phyloP scores from a whole-genome alignment of 1,139 yeast species.

The Fermentozyma sake region DNA sequence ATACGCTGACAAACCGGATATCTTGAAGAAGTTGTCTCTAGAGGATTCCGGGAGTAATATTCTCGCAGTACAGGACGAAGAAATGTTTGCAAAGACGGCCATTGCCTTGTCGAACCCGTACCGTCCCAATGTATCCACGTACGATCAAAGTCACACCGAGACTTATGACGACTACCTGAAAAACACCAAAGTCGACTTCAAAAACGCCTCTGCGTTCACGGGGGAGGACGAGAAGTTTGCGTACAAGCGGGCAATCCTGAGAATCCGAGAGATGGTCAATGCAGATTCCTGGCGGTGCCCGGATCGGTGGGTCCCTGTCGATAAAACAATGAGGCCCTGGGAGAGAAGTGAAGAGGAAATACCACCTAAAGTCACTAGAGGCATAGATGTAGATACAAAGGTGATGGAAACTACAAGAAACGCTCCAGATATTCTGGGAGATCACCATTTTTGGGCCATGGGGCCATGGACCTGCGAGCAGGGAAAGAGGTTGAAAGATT shows the following conservation, averaged over 20 bases:
- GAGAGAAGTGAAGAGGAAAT: constrained; percentile 21
- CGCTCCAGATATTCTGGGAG: constrained; percentile 46
- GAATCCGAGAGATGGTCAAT: constrained; percentile 64
- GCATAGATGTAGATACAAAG: constrained; percentile 3
- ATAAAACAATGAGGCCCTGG: constrained; percentile 57
- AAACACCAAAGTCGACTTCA: constrained; percentile 29
- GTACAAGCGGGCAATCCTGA: constrained; percentile 63
- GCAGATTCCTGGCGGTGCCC: constrained; percentile 48
- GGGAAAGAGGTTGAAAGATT: constrained; percentile 47
- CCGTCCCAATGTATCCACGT: constrained; percentile 64
- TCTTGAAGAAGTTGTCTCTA: neutral
- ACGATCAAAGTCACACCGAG: constrained; percentile 42
- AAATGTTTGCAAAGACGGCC: constrained; percentile 62
- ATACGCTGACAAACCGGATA: constrained; percentile 11
- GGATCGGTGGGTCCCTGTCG: constrained; percentile 53
- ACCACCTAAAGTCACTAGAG: neutral
- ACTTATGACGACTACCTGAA: constrained; percentile 26
- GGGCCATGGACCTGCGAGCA: constrained; percentile 52
- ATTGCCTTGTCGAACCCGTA: constrained; percentile 61
- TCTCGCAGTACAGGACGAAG: constrained; percentile 56
- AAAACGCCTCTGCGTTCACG: constrained; percentile 54
- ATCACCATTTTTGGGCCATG: constrained; percentile 62
- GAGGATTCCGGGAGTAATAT: constrained; percentile 10
- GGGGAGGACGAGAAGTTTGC: constrained; percentile 81
- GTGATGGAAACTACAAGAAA: too few relatives aligned